These are phyloP conservation scores for Kodamaea fukazawae DNA, from an alignment of 805 yeast species.

Conservation along the genomic window DNA sequence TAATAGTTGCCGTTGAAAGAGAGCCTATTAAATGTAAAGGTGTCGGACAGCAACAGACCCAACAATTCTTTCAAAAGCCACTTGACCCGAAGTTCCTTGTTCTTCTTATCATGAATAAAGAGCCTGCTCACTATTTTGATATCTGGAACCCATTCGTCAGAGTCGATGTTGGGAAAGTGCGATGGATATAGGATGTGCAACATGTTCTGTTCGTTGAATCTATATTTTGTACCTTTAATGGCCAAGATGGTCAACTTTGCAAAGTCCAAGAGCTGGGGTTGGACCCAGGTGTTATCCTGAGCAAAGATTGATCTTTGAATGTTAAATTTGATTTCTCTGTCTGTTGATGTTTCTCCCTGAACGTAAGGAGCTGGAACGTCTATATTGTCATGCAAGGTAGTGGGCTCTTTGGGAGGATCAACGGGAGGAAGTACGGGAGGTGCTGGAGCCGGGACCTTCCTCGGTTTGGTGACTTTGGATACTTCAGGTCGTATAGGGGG, in stretches of 20 bases:
- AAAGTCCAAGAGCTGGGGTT: conserved; percentile 29
- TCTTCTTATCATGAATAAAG: conserved; percentile 11
- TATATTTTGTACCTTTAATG: conserved; percentile 38
- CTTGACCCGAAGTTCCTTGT: conserved; percentile 15
- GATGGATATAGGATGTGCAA: conserved; percentile 44
- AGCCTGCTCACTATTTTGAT: conserved; percentile 17
- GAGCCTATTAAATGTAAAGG: conserved; percentile 29
- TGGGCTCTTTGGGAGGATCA: too few species aligned
- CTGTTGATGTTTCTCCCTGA: background rate
- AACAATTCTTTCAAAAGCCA: conserved; percentile 21
- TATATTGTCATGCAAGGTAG: too few species aligned
- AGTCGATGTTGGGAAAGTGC: conserved; percentile 41
- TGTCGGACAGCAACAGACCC: conserved; percentile 15
- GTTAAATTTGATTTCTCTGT: conserved; percentile 1
- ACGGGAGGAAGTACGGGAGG: too few species aligned
- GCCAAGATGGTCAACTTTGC: conserved; percentile 42
- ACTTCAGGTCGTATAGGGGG: too few species aligned
- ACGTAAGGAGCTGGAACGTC: too few species aligned
- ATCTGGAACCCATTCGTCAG: conserved; percentile 39
- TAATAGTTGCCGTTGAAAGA: conserved; percentile 23
- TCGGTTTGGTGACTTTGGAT: too few species aligned
- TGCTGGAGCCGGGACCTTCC: too few species aligned
- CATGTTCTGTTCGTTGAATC: conserved; percentile 40
- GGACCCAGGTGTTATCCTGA: conserved; percentile 32
- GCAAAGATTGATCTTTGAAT: conserved; percentile 20